A percentile compares a stretch with the other conserved stretches of the same genome.
Conservation (phyloP, 331 rosid species). For the Erythrophleum ivorense region DNA sequence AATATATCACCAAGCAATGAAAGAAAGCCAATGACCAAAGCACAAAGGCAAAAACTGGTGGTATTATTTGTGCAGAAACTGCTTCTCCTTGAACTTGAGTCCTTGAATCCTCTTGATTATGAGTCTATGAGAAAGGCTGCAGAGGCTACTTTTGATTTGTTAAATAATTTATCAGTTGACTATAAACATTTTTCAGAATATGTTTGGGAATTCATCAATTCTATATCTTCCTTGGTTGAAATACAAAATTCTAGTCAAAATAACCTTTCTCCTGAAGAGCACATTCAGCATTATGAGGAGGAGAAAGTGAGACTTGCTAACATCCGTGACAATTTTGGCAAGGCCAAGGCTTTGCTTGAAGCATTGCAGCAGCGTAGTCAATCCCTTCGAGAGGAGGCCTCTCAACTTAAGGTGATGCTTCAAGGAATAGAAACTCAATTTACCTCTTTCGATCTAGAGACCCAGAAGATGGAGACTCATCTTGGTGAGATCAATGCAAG, state of each 20-base stretch:
- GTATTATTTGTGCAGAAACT: conserved; percentile 24
- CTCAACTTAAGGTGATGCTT: conserved; percentile 43
- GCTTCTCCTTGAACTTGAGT: conserved; percentile 49
- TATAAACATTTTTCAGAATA: conserved; percentile 43
- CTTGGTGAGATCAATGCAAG: conserved; percentile 30
- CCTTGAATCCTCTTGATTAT: conserved; percentile 37
- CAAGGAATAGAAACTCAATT: conserved; percentile 40
- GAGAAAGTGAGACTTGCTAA: conserved; percentile 40
- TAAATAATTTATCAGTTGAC: conserved; percentile 37
- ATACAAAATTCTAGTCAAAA: conserved; percentile 35
- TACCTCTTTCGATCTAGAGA: conserved; percentile 46
- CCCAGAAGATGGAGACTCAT: conserved; percentile 35
- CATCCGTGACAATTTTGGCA: conserved; percentile 19
- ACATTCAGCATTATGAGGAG: conserved; percentile 29
- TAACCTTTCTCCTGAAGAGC: conserved; percentile 39
- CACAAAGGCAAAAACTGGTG: conserved; percentile 29
- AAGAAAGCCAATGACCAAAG: conserved; percentile 30
- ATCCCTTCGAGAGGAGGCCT: conserved; percentile 47
- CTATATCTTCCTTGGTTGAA: conserved; percentile 41
- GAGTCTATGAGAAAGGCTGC: conserved; percentile 50
- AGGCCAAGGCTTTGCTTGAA: conserved; percentile 35
- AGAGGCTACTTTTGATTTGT: conserved; percentile 28
- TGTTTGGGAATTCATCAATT: conserved; percentile 50
- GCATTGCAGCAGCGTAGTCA: conserved; percentile 29
- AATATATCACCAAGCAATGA: conserved; percentile 21